Conservation (phyloP, 2,329 filamentous ascomycete species). For the Erysiphe neolycopersici region DNA sequence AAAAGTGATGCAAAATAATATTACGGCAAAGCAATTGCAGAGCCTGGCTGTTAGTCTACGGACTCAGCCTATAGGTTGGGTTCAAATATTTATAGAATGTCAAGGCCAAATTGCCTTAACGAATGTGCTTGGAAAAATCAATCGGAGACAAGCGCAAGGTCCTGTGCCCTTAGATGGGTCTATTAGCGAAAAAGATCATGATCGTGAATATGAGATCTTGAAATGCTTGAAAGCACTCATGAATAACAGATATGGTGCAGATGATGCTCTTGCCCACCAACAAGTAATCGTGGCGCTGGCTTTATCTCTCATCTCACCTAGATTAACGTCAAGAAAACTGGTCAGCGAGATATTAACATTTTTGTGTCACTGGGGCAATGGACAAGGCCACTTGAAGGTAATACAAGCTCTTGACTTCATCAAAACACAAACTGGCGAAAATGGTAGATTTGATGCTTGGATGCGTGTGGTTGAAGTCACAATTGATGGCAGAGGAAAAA, state of each 20-base stretch:
- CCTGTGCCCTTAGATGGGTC: conserved; percentile 24
- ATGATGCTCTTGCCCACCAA: conserved; percentile 76
- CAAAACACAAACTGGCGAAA: conserved; percentile 68
- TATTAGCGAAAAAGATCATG: conserved; percentile 37
- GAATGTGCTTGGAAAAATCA: conserved; percentile 80
- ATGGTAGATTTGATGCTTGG: conserved; percentile 91
- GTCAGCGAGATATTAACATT: conserved; percentile 94
- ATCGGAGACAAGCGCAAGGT: conserved; percentile 54
- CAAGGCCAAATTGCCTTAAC: conserved; percentile 92
- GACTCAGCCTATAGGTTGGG: conserved; percentile 95
- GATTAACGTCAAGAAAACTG: conserved; percentile 75
- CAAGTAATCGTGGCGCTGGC: conserved; percentile 73
- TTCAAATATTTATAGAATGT: conserved; percentile 85
- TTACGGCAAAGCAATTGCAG: conserved; percentile 72
- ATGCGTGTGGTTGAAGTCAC: conserved; percentile 97
- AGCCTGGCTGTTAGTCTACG: conserved; percentile 83
- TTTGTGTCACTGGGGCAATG: conserved; percentile 77
- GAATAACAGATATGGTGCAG: conserved; percentile 98
- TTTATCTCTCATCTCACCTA: conserved; percentile 63
- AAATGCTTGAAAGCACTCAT: conserved; percentile 94
- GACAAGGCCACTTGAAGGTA: conserved; percentile 75
- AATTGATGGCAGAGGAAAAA: conserved; percentile 88
- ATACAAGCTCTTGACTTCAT: conserved; percentile 80
- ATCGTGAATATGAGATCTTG: conserved; percentile 75
- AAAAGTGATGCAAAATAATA: conserved; percentile 85